phyloP scores from a whole-genome alignment of 2,329 filamentous ascomycete genomes.

The Sporothrix mexicana region DNA sequence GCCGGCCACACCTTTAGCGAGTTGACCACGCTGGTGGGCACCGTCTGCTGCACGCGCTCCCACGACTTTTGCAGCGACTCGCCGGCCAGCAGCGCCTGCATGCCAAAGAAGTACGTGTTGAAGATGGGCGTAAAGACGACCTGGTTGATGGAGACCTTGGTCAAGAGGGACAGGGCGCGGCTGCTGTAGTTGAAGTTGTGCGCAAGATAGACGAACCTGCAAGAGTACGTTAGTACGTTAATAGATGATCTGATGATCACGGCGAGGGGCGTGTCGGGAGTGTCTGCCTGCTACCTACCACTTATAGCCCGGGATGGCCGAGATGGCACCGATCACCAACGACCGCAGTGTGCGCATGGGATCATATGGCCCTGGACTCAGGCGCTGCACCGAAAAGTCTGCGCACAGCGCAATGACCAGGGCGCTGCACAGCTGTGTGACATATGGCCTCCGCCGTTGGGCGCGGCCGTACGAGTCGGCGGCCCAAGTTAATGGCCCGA shows the following conservation, averaged over 20 bases:
- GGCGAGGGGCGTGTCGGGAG: background rate
- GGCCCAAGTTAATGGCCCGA: constrained; percentile 61
- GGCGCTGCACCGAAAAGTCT: constrained; percentile 77
- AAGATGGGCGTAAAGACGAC: constrained; percentile 80
- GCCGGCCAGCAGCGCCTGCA: constrained; percentile 76
- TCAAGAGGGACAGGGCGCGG: constrained; percentile 69
- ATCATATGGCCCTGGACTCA: constrained; percentile 68
- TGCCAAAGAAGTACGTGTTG: constrained; percentile 81
- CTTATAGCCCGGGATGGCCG: constrained; percentile 77
- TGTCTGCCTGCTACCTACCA: constrained; percentile 61
- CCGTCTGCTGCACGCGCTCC: constrained; percentile 74
- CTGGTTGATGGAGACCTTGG: constrained; percentile 84
- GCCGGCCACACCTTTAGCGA: constrained; percentile 87
- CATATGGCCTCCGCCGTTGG: constrained; percentile 74
- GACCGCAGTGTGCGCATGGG: constrained; percentile 71
- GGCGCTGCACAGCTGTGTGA: constrained; percentile 78
- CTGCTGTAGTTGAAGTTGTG: constrained; percentile 84
- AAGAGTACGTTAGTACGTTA: background rate
- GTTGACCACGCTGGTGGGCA: constrained; percentile 77
- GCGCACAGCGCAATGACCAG: constrained; percentile 79
- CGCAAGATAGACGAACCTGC: constrained; percentile 79
- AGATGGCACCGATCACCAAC: constrained; percentile 73
- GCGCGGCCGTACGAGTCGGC: constrained; percentile 69
- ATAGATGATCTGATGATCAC: no score
- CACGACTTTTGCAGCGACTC: constrained; percentile 67